Evolutionary conservation across 257 asterid genomes (phyloP).

Genomic region (Fraxinus americana): DNA sequence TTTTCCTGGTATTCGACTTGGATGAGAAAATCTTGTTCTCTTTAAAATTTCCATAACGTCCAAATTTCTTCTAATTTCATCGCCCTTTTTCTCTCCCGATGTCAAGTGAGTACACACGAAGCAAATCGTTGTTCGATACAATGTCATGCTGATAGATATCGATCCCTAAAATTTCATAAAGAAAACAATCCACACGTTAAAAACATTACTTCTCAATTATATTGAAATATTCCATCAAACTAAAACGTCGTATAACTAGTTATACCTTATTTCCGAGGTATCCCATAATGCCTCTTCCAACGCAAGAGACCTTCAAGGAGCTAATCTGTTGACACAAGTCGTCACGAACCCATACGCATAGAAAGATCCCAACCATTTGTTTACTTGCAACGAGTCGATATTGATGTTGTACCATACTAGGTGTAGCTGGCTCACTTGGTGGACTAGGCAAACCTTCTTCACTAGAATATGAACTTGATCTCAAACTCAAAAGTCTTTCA

Average conservation of each 20-base stretch:
- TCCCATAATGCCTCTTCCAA: constrained; percentile 64
- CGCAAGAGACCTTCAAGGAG: constrained; percentile 50
- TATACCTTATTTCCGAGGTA: constrained; percentile 65
- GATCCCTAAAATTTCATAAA: constrained; percentile 51
- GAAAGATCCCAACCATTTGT: constrained; percentile 62
- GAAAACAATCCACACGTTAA: too few relatives aligned
- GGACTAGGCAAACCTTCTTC: constrained; percentile 30
- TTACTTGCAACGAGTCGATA: constrained; percentile 55
- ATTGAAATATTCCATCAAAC: neutral
- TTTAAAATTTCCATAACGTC: constrained; percentile 71
- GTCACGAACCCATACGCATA: constrained; percentile 48
- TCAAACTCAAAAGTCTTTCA: constrained; percentile 20
- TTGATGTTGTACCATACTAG: constrained; percentile 13
- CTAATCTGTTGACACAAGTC: constrained; percentile 41
- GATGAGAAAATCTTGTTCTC: constrained; percentile 57
- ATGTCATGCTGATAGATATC: constrained; percentile 70
- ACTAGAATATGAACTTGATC: constrained; percentile 23
- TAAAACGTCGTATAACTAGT: neutral
- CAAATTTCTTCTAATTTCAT: constrained; percentile 55
- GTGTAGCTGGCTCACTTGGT: neutral
- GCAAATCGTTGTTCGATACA: constrained; percentile 56
- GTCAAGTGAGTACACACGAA: constrained; percentile 91
- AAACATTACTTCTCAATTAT: neutral
- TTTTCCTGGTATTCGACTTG: constrained; percentile 26
- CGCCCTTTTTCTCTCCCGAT: constrained; percentile 78